These are phyloP conservation scores for Microsporum ferrugineum DNA, from an alignment of 2,329 filamentous ascomycete genomes.

Conservation along the genomic window DNA sequence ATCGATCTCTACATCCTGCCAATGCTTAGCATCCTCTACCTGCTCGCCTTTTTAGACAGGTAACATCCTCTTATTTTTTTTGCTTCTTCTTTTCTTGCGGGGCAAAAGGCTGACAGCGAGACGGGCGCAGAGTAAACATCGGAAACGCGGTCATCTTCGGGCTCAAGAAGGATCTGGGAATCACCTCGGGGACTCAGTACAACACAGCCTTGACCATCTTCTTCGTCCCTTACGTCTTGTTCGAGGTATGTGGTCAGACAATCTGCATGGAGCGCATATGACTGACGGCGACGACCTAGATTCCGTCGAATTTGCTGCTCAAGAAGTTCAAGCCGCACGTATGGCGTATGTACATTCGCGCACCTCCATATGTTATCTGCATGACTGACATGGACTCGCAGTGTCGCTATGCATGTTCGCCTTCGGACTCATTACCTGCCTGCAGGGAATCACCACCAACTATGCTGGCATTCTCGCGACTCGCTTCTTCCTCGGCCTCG, in stretches of 20 bases:
- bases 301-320: slow-evolving; percentile 61
- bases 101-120: background rate
- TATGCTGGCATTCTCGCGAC: slow-evolving; percentile 67
- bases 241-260: slow-evolving; percentile 43
- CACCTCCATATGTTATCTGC: background rate
- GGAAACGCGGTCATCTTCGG: slow-evolving; percentile 62
- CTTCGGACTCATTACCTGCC: slow-evolving; percentile 64
- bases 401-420: slow-evolving; percentile 71
- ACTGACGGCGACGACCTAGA: slow-evolving; percentile 35
- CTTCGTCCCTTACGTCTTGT: slow-evolving; percentile 64
- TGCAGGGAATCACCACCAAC: slow-evolving; percentile 66
- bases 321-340: slow-evolving; percentile 56
- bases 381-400: slow-evolving; percentile 12
- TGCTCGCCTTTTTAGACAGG: slow-evolving; percentile 55
- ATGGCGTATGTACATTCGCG: slow-evolving; percentile 43
- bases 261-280: too few relatives aligned
- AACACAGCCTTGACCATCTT: slow-evolving; percentile 71
- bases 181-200: slow-evolving; percentile 47
- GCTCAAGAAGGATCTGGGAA: slow-evolving; percentile 50
- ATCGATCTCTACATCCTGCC: slow-evolving; percentile 63
- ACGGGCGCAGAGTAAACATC: slow-evolving; percentile 55
- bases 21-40: slow-evolving; percentile 60
- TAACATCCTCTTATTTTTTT: slow-evolving; percentile 17
- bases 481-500: slow-evolving; percentile 74
- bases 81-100: background rate